Evolutionary conservation across 768 basidiomycete species (phyloP), one percentile per base, ranked within the genome.

Genomic region (Pleurotus sapidus): DNA sequence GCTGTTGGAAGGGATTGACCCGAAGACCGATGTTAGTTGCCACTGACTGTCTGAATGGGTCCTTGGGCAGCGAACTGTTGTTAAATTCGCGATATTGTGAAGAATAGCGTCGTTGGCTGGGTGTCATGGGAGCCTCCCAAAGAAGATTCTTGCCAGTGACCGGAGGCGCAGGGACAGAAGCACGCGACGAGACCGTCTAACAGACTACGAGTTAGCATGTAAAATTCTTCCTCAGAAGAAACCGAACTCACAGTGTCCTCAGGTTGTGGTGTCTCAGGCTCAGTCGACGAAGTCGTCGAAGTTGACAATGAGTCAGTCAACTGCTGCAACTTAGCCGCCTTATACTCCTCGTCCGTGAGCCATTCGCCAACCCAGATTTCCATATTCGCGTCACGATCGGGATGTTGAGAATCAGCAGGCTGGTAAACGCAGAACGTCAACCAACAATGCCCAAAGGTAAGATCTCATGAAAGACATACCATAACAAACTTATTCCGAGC

Each of bases 341-440:
- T 74, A 67, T 89, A 87, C 62, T 89, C 85, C 57, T 84, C 87
- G 56, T 91, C 89, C 9, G 84, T 84, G 54, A 91, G 76, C 91
- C 91, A 93, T 17, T 76, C 78, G 67, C 91, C 90, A n/a, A 92
- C 80, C 62, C 80, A 88, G 27, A 91, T 84, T 60, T 89, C 84
- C 23, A 91, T 72, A 58, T 84, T 82, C 18, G 80, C 83, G 55
- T 82, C 72, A 45, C 82, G 81, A 69, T 93, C 91, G 3, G 89
- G 87, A 67, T 93, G 90, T 58, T 83, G 79, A 6, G 90, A 91
- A 65, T 93, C 91, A 54, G 79, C 72, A 3, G 91, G 91, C 91
- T 92, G 61, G 38, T 56, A 34, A 55, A 60, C 39, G 49, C 49
- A 47, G 20, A 47, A 59, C 48, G 48, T 38, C 9, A 18, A 24